Percentiles rank a stretch among this genome's conserved stretches.
These are phyloP conservation scores for Arxiozyma heterogenica DNA, from an alignment of 1,139 yeast genomes.

Conservation along the genomic window DNA sequence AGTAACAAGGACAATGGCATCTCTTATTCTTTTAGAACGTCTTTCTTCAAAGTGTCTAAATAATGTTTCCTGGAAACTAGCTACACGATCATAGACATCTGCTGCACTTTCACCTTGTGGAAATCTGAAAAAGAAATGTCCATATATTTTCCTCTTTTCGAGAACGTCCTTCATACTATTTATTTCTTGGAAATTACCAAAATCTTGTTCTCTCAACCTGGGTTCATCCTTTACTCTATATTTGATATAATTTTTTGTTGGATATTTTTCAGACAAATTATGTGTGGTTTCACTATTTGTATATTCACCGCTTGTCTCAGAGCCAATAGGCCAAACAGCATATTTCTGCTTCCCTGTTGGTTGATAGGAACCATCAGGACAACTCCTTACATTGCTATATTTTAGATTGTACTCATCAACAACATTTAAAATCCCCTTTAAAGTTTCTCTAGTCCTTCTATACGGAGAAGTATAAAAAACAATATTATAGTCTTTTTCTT, in stretches of 20 bases:
- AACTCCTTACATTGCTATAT: slow-evolving; percentile 9
- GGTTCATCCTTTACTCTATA: slow-evolving; percentile 73
- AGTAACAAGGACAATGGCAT: slow-evolving; percentile 69
- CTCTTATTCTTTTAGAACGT: slow-evolving; percentile 20
- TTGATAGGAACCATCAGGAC: slow-evolving; percentile 13
- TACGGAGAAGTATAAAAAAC: slow-evolving; percentile 81
- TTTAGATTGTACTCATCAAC: slow-evolving; percentile 36
- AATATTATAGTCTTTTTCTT: slow-evolving; percentile 19
- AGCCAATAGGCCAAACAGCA: slow-evolving; percentile 19
- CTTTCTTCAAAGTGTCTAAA: slow-evolving; percentile 61
- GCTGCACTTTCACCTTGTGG: slow-evolving; percentile 96
- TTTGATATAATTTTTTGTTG: slow-evolving; percentile 36
- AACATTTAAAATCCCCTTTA: slow-evolving; percentile 56
- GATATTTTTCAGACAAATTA: slow-evolving; percentile 5
- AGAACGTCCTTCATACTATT: slow-evolving; percentile 58
- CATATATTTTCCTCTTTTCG: slow-evolving; percentile 75
- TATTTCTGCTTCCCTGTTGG: slow-evolving; percentile 19
- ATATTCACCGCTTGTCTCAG: slow-evolving; percentile 21
- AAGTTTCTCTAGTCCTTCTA: slow-evolving; percentile 69
- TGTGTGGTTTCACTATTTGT: slow-evolving; percentile 18
- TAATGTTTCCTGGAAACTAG: slow-evolving; percentile 79
- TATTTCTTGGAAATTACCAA: slow-evolving; percentile 73
- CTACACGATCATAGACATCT: slow-evolving; percentile 83
- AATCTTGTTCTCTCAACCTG: slow-evolving; percentile 85
- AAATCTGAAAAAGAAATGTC: slow-evolving; percentile 83